Percentiles rank a stretch among this genome's conserved stretches.
These are phyloP conservation scores for Plantago elongata DNA, from an alignment of 257 asterid genomes.

Conservation along the genomic window DNA sequence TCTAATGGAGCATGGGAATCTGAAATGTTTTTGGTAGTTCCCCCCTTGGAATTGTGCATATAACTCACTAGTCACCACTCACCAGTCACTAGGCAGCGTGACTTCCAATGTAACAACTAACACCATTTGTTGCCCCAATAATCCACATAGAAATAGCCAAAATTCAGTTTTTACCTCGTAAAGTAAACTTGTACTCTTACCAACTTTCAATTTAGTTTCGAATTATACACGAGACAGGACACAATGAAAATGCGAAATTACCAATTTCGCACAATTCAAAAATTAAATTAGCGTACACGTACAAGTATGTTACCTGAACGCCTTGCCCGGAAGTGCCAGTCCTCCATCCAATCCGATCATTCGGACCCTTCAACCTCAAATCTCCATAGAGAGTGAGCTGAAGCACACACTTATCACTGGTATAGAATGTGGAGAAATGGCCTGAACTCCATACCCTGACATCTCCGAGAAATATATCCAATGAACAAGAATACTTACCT, in stretches of 20 bases:
- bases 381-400: conserved; percentile 50
- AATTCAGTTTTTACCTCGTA: neutral
- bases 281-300: neutral
- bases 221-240: conserved; percentile 8
- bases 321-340: conserved; percentile 82
- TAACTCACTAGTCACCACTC: no score
- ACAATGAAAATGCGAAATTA: neutral
- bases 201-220: neutral
- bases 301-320: conserved; percentile 52
- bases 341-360: conserved; percentile 62
- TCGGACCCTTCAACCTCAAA: conserved; percentile 49
- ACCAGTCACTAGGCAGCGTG: no score
- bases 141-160: no score
- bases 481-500: conserved; percentile 53
- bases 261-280: neutral
- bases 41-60: no score
- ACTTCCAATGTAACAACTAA: no score
- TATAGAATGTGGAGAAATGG: conserved; percentile 55
- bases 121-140: no score
- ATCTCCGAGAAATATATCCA: conserved; percentile 63
- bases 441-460: conserved; percentile 84
- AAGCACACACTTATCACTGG: conserved; percentile 51
- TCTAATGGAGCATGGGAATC: no score
- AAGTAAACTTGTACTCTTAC: neutral
- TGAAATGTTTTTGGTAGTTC: no score